A percentile compares a stretch with the other conserved stretches of the same genome.
phyloP scores from a whole-genome alignment of 2,329 filamentous ascomycete species.

The Pseudocercospora musae region DNA sequence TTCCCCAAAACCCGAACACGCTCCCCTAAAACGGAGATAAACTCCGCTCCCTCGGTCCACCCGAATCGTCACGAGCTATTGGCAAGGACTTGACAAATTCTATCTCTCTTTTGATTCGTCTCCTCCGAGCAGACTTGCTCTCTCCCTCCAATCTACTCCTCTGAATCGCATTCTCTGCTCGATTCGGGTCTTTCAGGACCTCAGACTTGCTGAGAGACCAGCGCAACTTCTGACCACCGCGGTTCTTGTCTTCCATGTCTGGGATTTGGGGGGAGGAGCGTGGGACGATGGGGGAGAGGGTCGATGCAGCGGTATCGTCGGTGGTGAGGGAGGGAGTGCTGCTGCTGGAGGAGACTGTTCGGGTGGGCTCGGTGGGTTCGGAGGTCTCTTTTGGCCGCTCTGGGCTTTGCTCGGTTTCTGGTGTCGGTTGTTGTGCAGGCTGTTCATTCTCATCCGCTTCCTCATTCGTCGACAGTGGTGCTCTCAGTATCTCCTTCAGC shows the following conservation, averaged over 20 bases:
- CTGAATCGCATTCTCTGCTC: constrained; percentile 11
- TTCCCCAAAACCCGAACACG: too few relatives aligned
- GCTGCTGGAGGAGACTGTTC: background rate
- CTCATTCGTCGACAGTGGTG: background rate
- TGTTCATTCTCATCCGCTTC: background rate
- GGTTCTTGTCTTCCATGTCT: constrained; percentile 3
- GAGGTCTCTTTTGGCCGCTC: background rate
- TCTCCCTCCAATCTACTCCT: constrained; percentile 13
- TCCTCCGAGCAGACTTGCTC: constrained; percentile 9
- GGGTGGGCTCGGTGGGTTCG: background rate
- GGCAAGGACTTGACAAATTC: constrained; percentile 11
- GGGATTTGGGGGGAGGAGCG: background rate
- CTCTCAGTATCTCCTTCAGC: background rate
- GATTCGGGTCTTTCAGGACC: background rate
- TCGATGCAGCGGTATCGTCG: background rate
- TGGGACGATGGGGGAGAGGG: background rate
- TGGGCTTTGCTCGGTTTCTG: background rate
- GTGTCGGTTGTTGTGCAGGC: background rate
- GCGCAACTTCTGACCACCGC: constrained; percentile 10
- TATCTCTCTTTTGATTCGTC: constrained; percentile 12
- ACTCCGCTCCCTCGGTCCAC: too few relatives aligned
- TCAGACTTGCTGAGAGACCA: constrained; percentile 5
- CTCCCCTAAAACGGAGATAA: too few relatives aligned
- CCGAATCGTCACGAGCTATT: background rate
- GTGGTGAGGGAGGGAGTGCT: background rate